Evolutionary conservation across 768 basidiomycete species (phyloP).

Genomic region (Lepiota subincarnata): DNA sequence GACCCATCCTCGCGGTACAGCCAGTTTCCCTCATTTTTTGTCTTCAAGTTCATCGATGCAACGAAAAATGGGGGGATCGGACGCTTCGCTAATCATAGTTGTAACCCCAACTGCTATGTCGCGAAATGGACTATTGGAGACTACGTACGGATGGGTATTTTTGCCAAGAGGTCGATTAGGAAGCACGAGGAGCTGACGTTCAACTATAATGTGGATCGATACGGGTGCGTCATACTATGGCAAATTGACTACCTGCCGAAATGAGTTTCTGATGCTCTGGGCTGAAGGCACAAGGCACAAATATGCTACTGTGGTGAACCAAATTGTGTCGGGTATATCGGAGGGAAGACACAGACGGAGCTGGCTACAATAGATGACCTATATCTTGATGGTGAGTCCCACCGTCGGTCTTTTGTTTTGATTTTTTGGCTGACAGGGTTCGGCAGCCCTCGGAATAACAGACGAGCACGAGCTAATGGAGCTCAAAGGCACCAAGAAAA

Average conservation of each 20-base stretch:
- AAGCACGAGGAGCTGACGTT: slow-evolving; percentile 91
- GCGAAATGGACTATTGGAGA: slow-evolving; percentile 95
- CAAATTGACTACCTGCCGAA: not conserved
- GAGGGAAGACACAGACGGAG: slow-evolving; percentile 98
- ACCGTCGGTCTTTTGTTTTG: not conserved
- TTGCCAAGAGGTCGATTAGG: slow-evolving; percentile 76
- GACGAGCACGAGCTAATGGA: slow-evolving; percentile 83
- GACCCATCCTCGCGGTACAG: not conserved
- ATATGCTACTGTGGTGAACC: slow-evolving; percentile 92
- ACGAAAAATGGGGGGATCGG: slow-evolving; percentile 96
- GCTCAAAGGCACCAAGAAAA: slow-evolving; percentile 91
- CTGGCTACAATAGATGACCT: slow-evolving; percentile 92
- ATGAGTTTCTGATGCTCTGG: not conserved
- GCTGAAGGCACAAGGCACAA: slow-evolving; percentile 86
- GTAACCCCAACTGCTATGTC: slow-evolving; percentile 95
- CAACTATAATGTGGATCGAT: slow-evolving; percentile 99
- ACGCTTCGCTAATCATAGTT: slow-evolving; percentile 97
- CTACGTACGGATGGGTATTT: slow-evolving; percentile 95
- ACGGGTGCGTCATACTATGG: slow-evolving; percentile 66
- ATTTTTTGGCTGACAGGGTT: not conserved
- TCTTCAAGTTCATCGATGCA: slow-evolving; percentile 98
- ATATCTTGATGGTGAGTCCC: slow-evolving; percentile 73
- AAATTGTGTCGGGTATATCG: slow-evolving; percentile 93
- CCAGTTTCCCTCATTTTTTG: not conserved
- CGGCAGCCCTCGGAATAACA: slow-evolving; percentile 82